phyloP scores from a whole-genome alignment of 73 alveolate genomes.

The Vitrella brassicaformis region DNA sequence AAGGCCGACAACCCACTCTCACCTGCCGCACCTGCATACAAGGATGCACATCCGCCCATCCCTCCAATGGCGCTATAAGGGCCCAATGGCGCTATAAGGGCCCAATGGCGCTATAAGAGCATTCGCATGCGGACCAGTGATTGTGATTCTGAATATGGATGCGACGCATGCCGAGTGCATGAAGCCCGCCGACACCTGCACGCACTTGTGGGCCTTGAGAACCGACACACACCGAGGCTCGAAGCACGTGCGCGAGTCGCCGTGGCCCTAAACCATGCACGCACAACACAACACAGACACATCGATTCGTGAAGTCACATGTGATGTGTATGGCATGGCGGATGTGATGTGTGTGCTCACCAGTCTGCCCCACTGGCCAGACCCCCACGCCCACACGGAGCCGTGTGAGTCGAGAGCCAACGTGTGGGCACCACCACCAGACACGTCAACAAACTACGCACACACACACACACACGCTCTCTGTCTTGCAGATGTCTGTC shows the following conservation, averaged over 20 bases:
- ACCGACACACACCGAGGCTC: background rate
- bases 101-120: no score
- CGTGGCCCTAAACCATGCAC: no score
- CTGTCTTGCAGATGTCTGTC: no score
- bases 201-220: background rate
- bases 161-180: background rate
- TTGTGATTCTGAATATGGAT: background rate
- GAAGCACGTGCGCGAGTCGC: background rate
- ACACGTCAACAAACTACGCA: background rate
- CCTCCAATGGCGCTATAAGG: no score
- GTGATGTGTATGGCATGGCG: no score
- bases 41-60: no score
- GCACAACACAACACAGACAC: no score
- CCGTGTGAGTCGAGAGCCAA: background rate
- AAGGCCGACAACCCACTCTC: background rate
- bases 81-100: no score
- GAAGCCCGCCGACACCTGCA: background rate
- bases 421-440: background rate
- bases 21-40: no score
- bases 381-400: background rate
- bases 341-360: no score
- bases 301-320: no score
- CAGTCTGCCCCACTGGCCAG: background rate
- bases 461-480: no score
- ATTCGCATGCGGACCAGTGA: background rate